Evolutionary conservation across 2,329 filamentous ascomycete species (phyloP).

Genomic region (Hypoxylon rubiginosum): DNA sequence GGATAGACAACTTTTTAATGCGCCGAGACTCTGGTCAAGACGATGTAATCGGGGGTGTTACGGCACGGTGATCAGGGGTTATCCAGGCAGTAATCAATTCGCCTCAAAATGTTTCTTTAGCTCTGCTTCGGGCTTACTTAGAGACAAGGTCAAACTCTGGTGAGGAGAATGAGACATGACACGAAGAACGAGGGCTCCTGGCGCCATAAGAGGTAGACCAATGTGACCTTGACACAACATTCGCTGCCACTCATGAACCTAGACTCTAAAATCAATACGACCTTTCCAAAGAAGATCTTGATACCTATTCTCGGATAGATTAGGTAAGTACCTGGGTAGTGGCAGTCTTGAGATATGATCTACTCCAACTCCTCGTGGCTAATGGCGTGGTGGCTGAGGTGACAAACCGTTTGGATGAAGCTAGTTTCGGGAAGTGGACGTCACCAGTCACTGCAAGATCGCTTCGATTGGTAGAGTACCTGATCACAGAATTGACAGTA

Average conservation of each 20-base stretch:
- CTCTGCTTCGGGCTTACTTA: slow-evolving; percentile 1
- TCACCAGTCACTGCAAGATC: background rate
- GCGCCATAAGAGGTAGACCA: background rate
- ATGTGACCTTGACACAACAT: slow-evolving; percentile 30
- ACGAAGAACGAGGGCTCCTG: slow-evolving; percentile 17
- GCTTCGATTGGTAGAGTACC: background rate
- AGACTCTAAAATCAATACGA: slow-evolving; percentile 10
- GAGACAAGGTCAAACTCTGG: background rate
- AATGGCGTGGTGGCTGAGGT: background rate
- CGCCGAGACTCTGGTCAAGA: slow-evolving; percentile 25
- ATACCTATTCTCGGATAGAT: background rate
- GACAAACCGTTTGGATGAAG: slow-evolving; percentile 11
- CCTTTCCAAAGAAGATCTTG: background rate
- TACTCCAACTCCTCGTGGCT: slow-evolving; percentile 1
- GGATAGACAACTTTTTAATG: slow-evolving; percentile 24
- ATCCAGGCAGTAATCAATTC: slow-evolving; percentile 15
- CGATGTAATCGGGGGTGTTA: slow-evolving; percentile 10
- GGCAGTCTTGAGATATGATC: background rate
- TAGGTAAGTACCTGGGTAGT: background rate
- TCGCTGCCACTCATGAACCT: slow-evolving; percentile 20
- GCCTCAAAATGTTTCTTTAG: slow-evolving; percentile 26
- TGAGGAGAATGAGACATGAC: slow-evolving; percentile 24
- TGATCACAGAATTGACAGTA: slow-evolving; percentile 1
- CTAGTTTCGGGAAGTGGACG: slow-evolving; percentile 10
- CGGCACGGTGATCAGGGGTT: slow-evolving; percentile 10